phyloP scores from a whole-genome alignment of 192 early-diverging fungal genomes.

The Coemansia sp. region DNA sequence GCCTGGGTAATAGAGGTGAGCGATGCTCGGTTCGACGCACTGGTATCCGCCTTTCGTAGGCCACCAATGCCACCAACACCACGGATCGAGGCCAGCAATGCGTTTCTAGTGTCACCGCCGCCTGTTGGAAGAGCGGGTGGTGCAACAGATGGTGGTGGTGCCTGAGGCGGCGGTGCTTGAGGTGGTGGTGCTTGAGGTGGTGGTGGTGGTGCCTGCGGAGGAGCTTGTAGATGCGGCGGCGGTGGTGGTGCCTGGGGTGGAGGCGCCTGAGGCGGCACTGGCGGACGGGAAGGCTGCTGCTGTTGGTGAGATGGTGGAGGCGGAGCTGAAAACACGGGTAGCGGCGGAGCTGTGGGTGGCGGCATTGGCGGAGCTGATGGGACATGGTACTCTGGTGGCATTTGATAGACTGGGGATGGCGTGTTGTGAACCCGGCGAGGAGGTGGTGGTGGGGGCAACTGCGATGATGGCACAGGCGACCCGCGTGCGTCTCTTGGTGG shows the following conservation, averaged over 20 bases:
- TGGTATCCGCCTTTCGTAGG: slow-evolving; percentile 39
- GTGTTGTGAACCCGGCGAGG: slow-evolving; percentile 15
- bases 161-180: slow-evolving; percentile 9
- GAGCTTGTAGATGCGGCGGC: slow-evolving; percentile 5
- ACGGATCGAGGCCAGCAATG: slow-evolving; percentile 49
- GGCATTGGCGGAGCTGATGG: slow-evolving; percentile 24
- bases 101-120: slow-evolving; percentile 30
- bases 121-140: slow-evolving; percentile 16
- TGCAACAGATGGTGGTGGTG: slow-evolving; percentile 1
- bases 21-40: slow-evolving; percentile 33
- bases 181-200: slow-evolving; percentile 26
- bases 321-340: not conserved
- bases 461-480: slow-evolving; percentile 20
- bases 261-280: slow-evolving; percentile 16
- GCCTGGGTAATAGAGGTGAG: slow-evolving; percentile 16
- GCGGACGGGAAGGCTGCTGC: slow-evolving; percentile 9
- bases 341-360: slow-evolving; percentile 9
- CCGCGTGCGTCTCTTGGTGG: slow-evolving; percentile 23
- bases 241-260: slow-evolving; percentile 19
- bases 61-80: slow-evolving; percentile 40
- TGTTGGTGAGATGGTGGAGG: slow-evolving; percentile 1
- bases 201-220: slow-evolving; percentile 11
- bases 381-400: slow-evolving; percentile 4
- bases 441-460: slow-evolving; percentile 23
- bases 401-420: slow-evolving; percentile 6